Evolutionary conservation across 352 stramenopile species (phyloP), one percentile per base, ranked within the genome.

Genomic region (Phytophthora tubulina): DNA sequence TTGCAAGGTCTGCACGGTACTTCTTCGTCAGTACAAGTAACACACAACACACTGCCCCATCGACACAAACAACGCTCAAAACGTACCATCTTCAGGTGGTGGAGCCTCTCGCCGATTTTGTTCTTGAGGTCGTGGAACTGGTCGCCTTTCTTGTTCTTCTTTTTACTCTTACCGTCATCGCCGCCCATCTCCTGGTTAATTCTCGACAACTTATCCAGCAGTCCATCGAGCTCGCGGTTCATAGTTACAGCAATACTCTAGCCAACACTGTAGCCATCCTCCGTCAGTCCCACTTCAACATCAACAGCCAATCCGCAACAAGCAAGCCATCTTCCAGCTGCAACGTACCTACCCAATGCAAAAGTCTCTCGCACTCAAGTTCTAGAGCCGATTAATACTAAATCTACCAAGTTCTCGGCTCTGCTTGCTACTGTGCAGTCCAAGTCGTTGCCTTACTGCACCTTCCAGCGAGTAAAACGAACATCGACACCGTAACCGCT

Each of bases 151-250:
- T 89, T 86, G 54, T 86, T 84, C 52, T 75, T 89, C 46, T 85
- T 84, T 62, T 93, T 91, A 64, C 85, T 79, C 55, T 88, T 88
- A 36, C 84, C 76, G 27, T 94, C 86, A 7, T 93, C 78, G 4
- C 88, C 85, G 17, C 85, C 84, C 85, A 94, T 94, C 54, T 95
- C 85, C 38, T 89, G 78, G 66, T 96, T 92, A 66, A 96, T 89
- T 45, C 86, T 79, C 3, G 80, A 79, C 64, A 95, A 59, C 61
- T 90, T 94, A 77, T 85, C 78, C 61, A 95, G 70, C 46, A 94
- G 67, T 17, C 79, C 85, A 87, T 96, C 84, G 42, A 95, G 80
- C 61, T 94, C 86, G 72, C 86, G 80, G 68, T 84, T 92, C 86
- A 92, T 92, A 42, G 41, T 72, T 41, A 54, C 27, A 53, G 6